phyloP scores from a whole-genome alignment of 208 protist genomes.

The Phytomonas francai region DNA sequence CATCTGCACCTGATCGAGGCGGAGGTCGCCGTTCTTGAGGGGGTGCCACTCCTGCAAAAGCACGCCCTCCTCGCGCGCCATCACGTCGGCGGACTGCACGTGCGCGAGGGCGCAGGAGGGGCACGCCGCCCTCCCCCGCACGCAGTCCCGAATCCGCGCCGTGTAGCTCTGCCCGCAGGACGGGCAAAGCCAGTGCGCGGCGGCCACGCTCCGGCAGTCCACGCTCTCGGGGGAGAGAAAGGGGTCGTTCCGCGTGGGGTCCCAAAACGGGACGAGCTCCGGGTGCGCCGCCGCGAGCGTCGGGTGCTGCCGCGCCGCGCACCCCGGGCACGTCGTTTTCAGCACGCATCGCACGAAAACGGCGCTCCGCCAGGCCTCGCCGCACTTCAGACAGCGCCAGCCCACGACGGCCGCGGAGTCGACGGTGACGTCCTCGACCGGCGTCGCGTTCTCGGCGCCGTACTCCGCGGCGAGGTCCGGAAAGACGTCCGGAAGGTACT shows the following conservation, averaged over 20 bases:
- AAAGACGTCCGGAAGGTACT: constrained; percentile 29
- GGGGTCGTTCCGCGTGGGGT: constrained; percentile 54
- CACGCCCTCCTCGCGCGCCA: constrained; percentile 24
- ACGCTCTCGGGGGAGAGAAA: constrained; percentile 40
- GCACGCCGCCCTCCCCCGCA: constrained; percentile 43
- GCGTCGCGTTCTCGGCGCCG: constrained; percentile 23
- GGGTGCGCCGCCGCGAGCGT: constrained; percentile 27
- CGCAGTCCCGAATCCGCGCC: constrained; percentile 65
- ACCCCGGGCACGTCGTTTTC: constrained; percentile 56
- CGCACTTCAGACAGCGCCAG: constrained; percentile 57
- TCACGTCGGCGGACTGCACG: constrained; percentile 19
- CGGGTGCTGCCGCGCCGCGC: constrained; percentile 21
- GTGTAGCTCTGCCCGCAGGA: constrained; percentile 38
- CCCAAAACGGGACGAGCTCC: constrained; percentile 50
- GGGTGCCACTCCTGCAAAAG: constrained; percentile 77
- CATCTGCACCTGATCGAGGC: constrained; percentile 35
- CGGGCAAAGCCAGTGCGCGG: constrained; percentile 47
- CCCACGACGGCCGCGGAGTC: constrained; percentile 36
- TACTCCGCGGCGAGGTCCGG: constrained; percentile 68
- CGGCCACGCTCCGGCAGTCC: constrained; percentile 28
- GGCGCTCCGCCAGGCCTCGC: constrained; percentile 42
- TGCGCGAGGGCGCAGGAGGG: constrained; percentile 38
- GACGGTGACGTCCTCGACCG: constrained; percentile 25
- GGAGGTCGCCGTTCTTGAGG: constrained; percentile 76
- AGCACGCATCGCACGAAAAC: constrained; percentile 68